Percentiles rank a stretch among this genome's conserved stretches.
Conservation (phyloP, 2,329 filamentous ascomycete species). For the Amesomyces nigricolor region DNA sequence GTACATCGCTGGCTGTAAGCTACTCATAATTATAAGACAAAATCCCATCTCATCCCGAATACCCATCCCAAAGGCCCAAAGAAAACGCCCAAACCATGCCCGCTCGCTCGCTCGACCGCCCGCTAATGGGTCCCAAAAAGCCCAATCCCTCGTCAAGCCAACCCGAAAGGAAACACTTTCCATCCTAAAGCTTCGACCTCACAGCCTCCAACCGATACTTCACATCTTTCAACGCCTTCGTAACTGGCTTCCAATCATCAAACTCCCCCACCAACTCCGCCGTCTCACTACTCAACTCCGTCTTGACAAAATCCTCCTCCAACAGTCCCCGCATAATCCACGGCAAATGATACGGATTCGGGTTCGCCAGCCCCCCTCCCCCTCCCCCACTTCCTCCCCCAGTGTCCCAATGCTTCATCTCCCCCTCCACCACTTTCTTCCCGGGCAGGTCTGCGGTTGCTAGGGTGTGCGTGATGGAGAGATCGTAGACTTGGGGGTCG, state of each 20-base stretch:
- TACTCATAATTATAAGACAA: too few relatives aligned
- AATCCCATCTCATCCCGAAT: not conserved
- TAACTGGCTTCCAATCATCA: slow-evolving; percentile 86
- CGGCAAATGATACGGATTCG: slow-evolving; percentile 85
- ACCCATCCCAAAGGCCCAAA: not conserved
- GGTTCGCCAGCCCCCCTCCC: slow-evolving; percentile 35
- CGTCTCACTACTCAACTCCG: slow-evolving; percentile 71
- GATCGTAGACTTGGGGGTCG: slow-evolving; percentile 76
- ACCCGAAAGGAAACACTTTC: too few relatives aligned
- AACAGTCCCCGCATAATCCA: slow-evolving; percentile 93
- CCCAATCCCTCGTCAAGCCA: too few relatives aligned
- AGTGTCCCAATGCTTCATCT: slow-evolving; percentile 40
- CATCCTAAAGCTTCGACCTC: slow-evolving; percentile 71
- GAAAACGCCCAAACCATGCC: not conserved
- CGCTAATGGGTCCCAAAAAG: too few relatives aligned
- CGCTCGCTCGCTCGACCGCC: not conserved
- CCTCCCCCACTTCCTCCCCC: not conserved
- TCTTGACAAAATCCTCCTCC: slow-evolving; percentile 86
- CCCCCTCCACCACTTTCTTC: slow-evolving; percentile 36
- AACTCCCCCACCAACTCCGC: slow-evolving; percentile 77
- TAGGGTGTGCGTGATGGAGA: slow-evolving; percentile 66
- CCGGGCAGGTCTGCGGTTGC: slow-evolving; percentile 57
- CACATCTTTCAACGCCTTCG: slow-evolving; percentile 90
- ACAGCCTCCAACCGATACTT: slow-evolving; percentile 92
- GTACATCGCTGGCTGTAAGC: too few relatives aligned